phyloP scores from a whole-genome alignment of 768 basidiomycete genomes.

The Floccularia luteovirens region DNA sequence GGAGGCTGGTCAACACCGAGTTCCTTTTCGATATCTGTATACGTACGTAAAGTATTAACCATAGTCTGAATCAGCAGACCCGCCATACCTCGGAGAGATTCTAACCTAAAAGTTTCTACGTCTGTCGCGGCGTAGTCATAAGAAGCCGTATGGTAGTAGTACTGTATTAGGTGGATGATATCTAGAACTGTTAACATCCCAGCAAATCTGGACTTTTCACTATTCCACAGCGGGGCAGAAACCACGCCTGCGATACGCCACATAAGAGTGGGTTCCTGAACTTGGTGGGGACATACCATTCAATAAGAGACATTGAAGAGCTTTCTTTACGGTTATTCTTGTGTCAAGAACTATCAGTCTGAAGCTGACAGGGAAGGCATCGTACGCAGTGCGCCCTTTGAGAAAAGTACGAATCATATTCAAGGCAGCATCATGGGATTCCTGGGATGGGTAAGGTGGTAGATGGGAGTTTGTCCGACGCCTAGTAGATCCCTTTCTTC shows the following conservation, averaged over 20 bases:
- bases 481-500: slow-evolving; percentile 50
- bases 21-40: slow-evolving; percentile 83
- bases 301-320: slow-evolving; percentile 75
- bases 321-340: slow-evolving; percentile 93
- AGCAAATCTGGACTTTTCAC: slow-evolving; percentile 84
- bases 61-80: slow-evolving; percentile 2
- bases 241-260: slow-evolving; percentile 88
- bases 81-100: slow-evolving; percentile 71
- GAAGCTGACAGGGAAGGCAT: slow-evolving; percentile 96
- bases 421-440: slow-evolving; percentile 66
- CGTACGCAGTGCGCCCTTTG: slow-evolving; percentile 82
- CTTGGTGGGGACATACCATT: slow-evolving; percentile 45
- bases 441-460: slow-evolving; percentile 42
- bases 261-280: too few species aligned
- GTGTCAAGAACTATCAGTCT: slow-evolving; percentile 95
- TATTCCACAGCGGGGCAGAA: slow-evolving; percentile 97
- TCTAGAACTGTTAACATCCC: slow-evolving; percentile 99
- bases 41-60: slow-evolving; percentile 4
- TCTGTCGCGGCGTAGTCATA: slow-evolving; percentile 83
- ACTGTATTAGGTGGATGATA: slow-evolving; percentile 98
- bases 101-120: slow-evolving; percentile 87
- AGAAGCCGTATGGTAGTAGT: slow-evolving; percentile 87
- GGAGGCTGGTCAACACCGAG: slow-evolving; percentile 92
- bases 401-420: slow-evolving; percentile 73
- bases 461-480: slow-evolving; percentile 53